A percentile compares a stretch with the other conserved stretches of the same genome.
phyloP scores from a whole-genome alignment of 2,329 filamentous ascomycete genomes.

The Zymoseptoria passerinii region DNA sequence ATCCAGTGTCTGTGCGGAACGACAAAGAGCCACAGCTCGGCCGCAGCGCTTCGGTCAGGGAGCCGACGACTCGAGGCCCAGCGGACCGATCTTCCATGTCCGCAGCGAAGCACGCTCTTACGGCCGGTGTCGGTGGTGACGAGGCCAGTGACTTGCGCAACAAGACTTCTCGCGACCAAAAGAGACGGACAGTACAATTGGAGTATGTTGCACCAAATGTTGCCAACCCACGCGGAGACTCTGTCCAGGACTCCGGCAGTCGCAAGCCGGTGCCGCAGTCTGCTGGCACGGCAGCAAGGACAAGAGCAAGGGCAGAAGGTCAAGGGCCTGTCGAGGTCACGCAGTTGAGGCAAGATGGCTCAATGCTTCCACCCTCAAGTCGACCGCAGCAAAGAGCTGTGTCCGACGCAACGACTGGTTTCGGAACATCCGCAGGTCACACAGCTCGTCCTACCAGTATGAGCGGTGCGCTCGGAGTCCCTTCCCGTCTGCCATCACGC shows the following conservation, averaged over 20 bases:
- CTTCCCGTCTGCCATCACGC: constrained; percentile 58
- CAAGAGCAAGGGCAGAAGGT: constrained; percentile 48
- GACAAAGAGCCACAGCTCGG: constrained; percentile 55
- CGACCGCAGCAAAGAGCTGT: constrained; percentile 43
- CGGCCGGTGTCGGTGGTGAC: constrained; percentile 16
- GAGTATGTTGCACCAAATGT: constrained; percentile 93
- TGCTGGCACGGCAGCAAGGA: constrained; percentile 27
- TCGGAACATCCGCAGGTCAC: constrained; percentile 27
- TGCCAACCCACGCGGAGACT: constrained; percentile 66
- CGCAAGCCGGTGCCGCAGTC: constrained; percentile 10
- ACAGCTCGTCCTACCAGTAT: constrained; percentile 61
- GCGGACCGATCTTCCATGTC: constrained; percentile 7
- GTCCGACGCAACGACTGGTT: constrained; percentile 39
- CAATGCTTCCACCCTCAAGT: constrained; percentile 29
- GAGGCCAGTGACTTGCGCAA: constrained; percentile 19
- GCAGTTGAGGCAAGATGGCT: constrained; percentile 21
- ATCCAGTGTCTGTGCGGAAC: constrained; percentile 53
- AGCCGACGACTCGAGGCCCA: constrained; percentile 53
- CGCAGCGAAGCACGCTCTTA: constrained; percentile 14
- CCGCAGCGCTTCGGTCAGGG: constrained; percentile 88
- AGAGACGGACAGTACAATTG: constrained; percentile 89
- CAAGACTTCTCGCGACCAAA: constrained; percentile 67
- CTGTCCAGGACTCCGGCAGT: constrained; percentile 24
- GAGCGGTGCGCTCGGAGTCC: constrained; percentile 61
- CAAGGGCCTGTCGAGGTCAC: constrained; percentile 44